These are phyloP conservation scores for Thraustochytrium sp. DNA, from an alignment of 352 stramenopile genomes.

Conservation along the genomic window DNA sequence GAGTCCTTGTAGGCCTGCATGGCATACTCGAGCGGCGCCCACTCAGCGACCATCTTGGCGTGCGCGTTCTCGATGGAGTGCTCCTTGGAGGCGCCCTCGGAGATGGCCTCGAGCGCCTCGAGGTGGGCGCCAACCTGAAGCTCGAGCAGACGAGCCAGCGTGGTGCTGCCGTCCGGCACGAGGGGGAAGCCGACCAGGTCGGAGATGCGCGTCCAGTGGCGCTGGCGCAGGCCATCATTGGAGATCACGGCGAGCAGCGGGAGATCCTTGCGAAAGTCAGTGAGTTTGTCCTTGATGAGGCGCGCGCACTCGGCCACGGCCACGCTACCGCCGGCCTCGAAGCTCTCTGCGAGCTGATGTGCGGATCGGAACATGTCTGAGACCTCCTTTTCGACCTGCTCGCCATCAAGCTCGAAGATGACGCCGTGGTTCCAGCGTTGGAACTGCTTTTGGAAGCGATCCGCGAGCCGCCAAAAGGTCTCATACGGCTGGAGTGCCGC, in stretches of 20 bases:
- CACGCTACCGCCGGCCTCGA: background rate
- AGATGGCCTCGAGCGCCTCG: constrained; percentile 50
- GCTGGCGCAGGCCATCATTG: constrained; percentile 75
- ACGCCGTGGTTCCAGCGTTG: constrained; percentile 40
- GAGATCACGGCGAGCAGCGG: constrained; percentile 85
- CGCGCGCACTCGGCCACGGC: constrained; percentile 63
- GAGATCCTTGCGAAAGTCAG: constrained; percentile 58
- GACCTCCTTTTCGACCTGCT: constrained; percentile 16
- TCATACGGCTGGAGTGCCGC: constrained; percentile 35
- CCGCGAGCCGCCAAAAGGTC: constrained; percentile 17
- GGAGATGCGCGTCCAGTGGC: constrained; percentile 74
- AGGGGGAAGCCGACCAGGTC: constrained; percentile 22
- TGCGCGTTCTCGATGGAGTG: constrained; percentile 62
- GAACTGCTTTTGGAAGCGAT: constrained; percentile 34
- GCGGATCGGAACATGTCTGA: background rate
- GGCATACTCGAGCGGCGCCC: constrained; percentile 56
- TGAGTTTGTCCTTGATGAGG: constrained; percentile 50
- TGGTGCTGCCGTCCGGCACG: background rate
- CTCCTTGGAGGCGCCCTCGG: constrained; percentile 67
- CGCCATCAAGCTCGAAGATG: constrained; percentile 24
- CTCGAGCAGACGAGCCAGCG: constrained; percentile 25
- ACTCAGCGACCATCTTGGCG: constrained; percentile 62
- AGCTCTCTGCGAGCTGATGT: background rate
- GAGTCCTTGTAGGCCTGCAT: constrained; percentile 61
- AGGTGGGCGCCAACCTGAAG: constrained; percentile 43